Conservation (phyloP, 2,329 filamentous ascomycete species). For the Corinectria fuckeliana region DNA sequence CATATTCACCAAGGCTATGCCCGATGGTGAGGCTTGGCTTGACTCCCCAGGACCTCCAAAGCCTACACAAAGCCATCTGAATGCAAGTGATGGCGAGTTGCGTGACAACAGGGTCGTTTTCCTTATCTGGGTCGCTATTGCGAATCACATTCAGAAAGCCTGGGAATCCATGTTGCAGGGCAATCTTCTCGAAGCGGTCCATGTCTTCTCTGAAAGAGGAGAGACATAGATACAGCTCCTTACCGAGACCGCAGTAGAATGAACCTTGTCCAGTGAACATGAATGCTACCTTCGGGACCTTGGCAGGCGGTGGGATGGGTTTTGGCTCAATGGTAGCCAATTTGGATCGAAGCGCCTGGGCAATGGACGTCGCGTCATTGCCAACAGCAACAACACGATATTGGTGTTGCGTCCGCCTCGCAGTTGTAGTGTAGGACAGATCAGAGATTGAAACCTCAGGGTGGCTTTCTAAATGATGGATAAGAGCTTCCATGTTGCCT, state of each 20-base stretch:
- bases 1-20: slow-evolving; percentile 67
- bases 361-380: slow-evolving; percentile 14
- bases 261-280: slow-evolving; percentile 55
- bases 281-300: slow-evolving; percentile 46
- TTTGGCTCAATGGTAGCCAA: slow-evolving; percentile 23
- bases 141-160: slow-evolving; percentile 51
- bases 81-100: slow-evolving; percentile 49
- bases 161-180: slow-evolving; percentile 44
- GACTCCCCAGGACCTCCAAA: slow-evolving; percentile 43
- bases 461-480: slow-evolving; percentile 59
- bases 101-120: slow-evolving; percentile 26
- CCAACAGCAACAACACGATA: slow-evolving; percentile 59
- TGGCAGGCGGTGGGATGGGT: slow-evolving; percentile 20
- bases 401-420: slow-evolving; percentile 66
- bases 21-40: slow-evolving; percentile 50
- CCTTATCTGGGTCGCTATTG: slow-evolving; percentile 41
- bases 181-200: slow-evolving; percentile 41
- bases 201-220: slow-evolving; percentile 45
- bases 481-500: slow-evolving; percentile 62
- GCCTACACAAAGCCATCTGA: slow-evolving; percentile 50
- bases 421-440: slow-evolving; percentile 72
- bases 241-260: slow-evolving; percentile 40
- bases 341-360: slow-evolving; percentile 13
- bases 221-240: slow-evolving; percentile 42
- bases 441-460: slow-evolving; percentile 60